Evolutionary conservation across 768 basidiomycete species (phyloP), one percentile per base, ranked within the genome.

Genomic region (Kwoniella shandongensis): DNA sequence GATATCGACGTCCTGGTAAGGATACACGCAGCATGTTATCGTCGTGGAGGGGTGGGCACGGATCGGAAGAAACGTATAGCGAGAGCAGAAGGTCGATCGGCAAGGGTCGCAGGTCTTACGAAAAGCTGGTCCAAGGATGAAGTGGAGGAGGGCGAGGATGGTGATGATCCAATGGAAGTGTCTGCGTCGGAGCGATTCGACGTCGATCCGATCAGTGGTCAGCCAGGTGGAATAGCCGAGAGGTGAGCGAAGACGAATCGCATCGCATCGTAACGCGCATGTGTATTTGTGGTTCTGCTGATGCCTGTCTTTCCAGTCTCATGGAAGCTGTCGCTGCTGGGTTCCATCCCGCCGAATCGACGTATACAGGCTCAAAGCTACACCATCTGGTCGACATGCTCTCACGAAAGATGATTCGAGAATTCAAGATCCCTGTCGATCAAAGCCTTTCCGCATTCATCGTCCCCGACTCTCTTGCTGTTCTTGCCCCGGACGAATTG

Each of bases 391-490:
- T 69, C 6, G 39, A 54, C 15, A 32, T 36, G 3, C 52, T 63
- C 6, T 51, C 51, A 6, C 32, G 59, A 12, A 60, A 49, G 18
- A 54, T 59, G 18, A 50, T 56, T 10, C 38, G 57, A 39, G 45
- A 57, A 5, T 62, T 73, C 53, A 56, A 60, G 26, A 51, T 69
- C 8, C 64, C 65, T 5, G 52, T 70, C 20, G 48, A 60, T 18
- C 51, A 66, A 39, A 57, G 55, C 18, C 45, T 72, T 0, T 65
- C 67, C 7, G 63, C 70, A 0, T 69, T 67, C 55, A 69, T 72
- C 44, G 57, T 72, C 11, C 70, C 69, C 20, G 72, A 70, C 40
- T 35, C 64, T 0, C 32, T 47, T 1, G 58, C 54, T 12, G 26
- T 65, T 8, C 57, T 70, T 4, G 57, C 38, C 12, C 66, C 66